Base-by-base conservation (phyloP, 345 rosid genomes). In the Moringa oleifera region DNA sequence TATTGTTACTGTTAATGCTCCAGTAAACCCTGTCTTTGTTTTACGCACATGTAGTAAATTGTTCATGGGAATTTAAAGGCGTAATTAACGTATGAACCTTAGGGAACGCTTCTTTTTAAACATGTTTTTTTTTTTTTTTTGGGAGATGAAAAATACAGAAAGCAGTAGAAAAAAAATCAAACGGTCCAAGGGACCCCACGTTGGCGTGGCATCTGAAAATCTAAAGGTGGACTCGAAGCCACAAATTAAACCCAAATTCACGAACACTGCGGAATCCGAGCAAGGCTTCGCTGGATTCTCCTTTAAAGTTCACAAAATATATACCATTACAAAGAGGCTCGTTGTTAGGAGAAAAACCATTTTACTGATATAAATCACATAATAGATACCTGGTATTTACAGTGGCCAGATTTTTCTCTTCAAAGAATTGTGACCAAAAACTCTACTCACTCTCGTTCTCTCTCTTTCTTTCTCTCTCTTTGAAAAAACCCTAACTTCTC, bases 201-300 rank as follows among this genome's bases (percentile, higher is more conserved):
- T 63, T 66, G 80, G 20, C 68, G 58, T n/a, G n/a, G 68, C 54
- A 36, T 17, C 16, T 17, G 53, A 57, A 25, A 61, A 61, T 57
- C 61, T 37, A 17, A 73, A 57, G 55, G 62, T 73, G 84, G 86
- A 82, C 59, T 61, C 68, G 66, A 77, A 58, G 9, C 0, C 61
- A 10, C 45, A 15, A 20, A 65, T 63, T 72, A 55, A 77, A 74
- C 65, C 68, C 41, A 31, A 70, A 16, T 66, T 72, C 56, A 82
- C 53, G 61, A 69, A 25, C 66, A 59, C 60, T 47, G 68, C 51
- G 24, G 77, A 70, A 67, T 79, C 83, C 83, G 86, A 59, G 67
- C 53, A 18, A n/a, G 17, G 59, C 70, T 20, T 62, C 59, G 68
- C 69, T 74, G 79, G 73, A 67, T 65, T 69, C 64, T 53, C 78